Percentiles rank a stretch among this genome's conserved stretches.
phyloP scores from a whole-genome alignment of 352 stramenopile species.

The Globisporangium spiculum region DNA sequence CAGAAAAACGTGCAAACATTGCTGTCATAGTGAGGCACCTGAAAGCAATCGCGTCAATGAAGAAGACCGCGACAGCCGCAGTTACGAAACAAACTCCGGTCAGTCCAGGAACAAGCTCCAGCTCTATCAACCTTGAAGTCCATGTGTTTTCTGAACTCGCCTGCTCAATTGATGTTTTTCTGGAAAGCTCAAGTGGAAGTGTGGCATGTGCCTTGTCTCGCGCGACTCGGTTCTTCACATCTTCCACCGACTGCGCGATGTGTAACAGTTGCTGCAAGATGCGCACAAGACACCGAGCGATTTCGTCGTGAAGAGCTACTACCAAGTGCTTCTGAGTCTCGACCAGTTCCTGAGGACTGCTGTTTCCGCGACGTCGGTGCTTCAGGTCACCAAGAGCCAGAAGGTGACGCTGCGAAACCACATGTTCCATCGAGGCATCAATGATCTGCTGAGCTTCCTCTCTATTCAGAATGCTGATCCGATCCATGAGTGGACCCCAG shows the following conservation, averaged over 20 bases:
- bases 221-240: neutral
- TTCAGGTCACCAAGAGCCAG: neutral
- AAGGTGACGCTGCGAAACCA: neutral
- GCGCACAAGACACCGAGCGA: constrained; percentile 6
- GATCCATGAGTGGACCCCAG: neutral
- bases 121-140: neutral
- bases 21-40: no score
- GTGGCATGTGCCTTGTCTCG: neutral
- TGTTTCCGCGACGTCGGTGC: neutral
- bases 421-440: neutral
- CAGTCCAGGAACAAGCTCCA: neutral
- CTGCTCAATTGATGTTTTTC: neutral
- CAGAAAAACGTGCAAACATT: no score
- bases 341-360: neutral
- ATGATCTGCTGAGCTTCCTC: constrained; percentile 3
- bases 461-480: neutral
- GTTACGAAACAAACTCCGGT: neutral
- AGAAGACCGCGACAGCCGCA: neutral
- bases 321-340: constrained; percentile 4
- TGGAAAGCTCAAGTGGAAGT: neutral
- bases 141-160: neutral
- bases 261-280: neutral
- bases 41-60: no score
- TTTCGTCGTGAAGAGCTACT: neutral
- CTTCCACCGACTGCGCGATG: neutral